Evolutionary conservation across 768 basidiomycete species (phyloP).

Genomic region (Cantharellus cinnabarinus): DNA sequence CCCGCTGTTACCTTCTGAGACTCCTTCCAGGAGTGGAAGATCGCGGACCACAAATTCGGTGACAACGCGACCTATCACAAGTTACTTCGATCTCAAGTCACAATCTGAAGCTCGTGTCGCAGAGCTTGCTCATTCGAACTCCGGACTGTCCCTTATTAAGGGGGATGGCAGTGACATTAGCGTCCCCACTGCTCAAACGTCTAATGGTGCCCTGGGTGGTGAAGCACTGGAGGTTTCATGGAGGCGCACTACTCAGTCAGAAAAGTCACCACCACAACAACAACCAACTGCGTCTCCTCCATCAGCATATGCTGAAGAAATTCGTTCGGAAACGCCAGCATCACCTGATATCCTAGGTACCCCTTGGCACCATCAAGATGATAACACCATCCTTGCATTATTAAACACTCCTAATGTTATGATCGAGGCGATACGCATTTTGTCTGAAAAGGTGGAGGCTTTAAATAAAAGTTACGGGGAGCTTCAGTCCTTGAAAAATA

Average conservation of each 20-base stretch:
- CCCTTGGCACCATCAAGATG: constrained; percentile 60
- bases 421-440: constrained; percentile 41
- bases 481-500: constrained; percentile 35
- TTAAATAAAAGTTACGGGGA: constrained; percentile 33
- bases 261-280: background rate
- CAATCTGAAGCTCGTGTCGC: constrained; percentile 30
- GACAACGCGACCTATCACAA: constrained; percentile 19
- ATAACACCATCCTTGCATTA: constrained; percentile 39
- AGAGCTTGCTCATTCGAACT: background rate
- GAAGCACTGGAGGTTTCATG: background rate
- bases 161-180: no score
- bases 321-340: background rate
- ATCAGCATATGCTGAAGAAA: background rate
- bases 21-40: no score
- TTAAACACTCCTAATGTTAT: constrained; percentile 21
- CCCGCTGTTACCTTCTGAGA: no score
- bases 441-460: constrained; percentile 46
- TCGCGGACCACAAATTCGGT: no score
- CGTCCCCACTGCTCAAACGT: background rate
- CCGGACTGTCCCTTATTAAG: background rate
- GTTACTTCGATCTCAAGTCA: constrained; percentile 43
- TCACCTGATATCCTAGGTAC: constrained; percentile 35
- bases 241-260: background rate
- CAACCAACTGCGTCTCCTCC: background rate
- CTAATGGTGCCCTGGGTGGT: background rate